Evolutionary conservation across 352 stramenopile species (phyloP).

Genomic region (Phytophthora tentaculata): DNA sequence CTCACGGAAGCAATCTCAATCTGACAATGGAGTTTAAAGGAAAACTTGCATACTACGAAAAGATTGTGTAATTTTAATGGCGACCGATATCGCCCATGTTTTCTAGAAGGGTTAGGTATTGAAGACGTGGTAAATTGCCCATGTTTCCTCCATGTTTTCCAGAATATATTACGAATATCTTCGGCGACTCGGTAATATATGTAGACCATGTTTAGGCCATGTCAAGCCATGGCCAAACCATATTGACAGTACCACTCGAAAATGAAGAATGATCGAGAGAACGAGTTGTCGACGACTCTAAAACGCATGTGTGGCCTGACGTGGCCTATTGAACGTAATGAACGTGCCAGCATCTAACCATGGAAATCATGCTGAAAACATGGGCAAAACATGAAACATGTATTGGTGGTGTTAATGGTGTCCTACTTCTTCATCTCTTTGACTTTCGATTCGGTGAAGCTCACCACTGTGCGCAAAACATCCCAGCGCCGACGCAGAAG

Average conservation of each 20-base stretch:
- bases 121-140: background rate
- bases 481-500: background rate
- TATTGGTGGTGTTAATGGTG: background rate
- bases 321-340: background rate
- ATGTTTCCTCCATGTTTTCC: background rate
- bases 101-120: background rate
- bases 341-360: background rate
- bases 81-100: conserved; percentile 3
- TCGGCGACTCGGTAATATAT: background rate
- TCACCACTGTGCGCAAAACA: background rate
- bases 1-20: too few species aligned
- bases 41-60: too few species aligned
- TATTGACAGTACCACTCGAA: background rate
- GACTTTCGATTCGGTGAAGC: background rate
- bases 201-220: background rate
- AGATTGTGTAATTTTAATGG: too few species aligned
- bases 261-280: background rate
- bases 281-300: background rate
- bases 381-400: background rate
- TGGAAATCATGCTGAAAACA: background rate
- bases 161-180: background rate
- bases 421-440: background rate
- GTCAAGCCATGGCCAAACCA: background rate
- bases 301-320: background rate
- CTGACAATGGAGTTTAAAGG: too few species aligned